These are phyloP conservation scores for Verticillium longisporum DNA, from an alignment of 2,329 filamentous ascomycete genomes.

Conservation along the genomic window DNA sequence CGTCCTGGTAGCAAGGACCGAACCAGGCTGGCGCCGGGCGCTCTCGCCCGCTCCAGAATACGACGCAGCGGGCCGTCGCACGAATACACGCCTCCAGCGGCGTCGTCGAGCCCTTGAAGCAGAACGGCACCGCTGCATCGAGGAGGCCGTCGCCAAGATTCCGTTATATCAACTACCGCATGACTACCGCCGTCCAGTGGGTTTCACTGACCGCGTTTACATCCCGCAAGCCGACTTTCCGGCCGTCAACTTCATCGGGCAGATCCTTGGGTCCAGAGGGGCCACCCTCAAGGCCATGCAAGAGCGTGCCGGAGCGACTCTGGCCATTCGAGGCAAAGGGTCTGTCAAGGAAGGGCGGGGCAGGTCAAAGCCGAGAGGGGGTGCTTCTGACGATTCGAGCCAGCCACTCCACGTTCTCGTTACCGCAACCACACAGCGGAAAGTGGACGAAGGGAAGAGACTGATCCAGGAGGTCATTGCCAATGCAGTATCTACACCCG, in stretches of 20 bases:
- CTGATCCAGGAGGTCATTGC: conserved; percentile 74
- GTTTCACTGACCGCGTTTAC: conserved; percentile 79
- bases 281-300: conserved; percentile 80
- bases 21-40: conserved; percentile 65
- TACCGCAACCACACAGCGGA: conserved; percentile 74
- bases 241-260: conserved; percentile 84
- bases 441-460: conserved; percentile 68
- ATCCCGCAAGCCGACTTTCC: conserved; percentile 79
- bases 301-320: conserved; percentile 67
- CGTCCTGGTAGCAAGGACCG: conserved; percentile 45
- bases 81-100: conserved; percentile 72
- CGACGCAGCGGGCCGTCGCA: conserved; percentile 73
- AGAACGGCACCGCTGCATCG: conserved; percentile 70
- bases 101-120: conserved; percentile 72
- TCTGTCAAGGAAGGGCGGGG: conserved; percentile 80
- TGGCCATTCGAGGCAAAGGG: conserved; percentile 75
- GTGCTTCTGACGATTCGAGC: conserved; percentile 63
- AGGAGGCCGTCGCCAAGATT: conserved; percentile 72
- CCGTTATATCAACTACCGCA: conserved; percentile 72
- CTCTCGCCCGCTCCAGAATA: conserved; percentile 67
- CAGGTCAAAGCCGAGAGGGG: conserved; percentile 23
- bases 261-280: conserved; percentile 78
- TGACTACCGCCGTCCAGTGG: conserved; percentile 70
- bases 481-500: conserved; percentile 69
- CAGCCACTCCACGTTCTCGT: conserved; percentile 76